Evolutionary conservation across 345 rosid species (phyloP).

Genomic region (Leavenworthia alabamica): DNA sequence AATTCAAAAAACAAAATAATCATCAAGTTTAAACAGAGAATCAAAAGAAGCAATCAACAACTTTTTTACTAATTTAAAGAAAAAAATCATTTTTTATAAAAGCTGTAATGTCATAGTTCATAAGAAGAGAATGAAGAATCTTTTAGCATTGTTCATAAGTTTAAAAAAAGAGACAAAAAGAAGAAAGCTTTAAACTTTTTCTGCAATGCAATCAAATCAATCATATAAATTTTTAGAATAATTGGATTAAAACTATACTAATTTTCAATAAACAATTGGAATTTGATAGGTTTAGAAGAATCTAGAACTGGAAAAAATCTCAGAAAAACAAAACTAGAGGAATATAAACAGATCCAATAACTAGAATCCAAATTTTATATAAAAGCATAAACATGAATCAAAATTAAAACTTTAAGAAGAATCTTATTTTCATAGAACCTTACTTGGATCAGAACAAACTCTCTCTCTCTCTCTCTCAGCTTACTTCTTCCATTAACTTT

Average conservation of each 20-base stretch:
- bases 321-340: constrained; percentile 5
- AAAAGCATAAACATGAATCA: constrained; percentile 13
- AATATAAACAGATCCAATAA: constrained; percentile 25
- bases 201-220: constrained; percentile 33
- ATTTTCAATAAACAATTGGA: constrained; percentile 26
- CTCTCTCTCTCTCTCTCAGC: too few relatives aligned
- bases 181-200: constrained; percentile 37
- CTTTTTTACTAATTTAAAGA: constrained; percentile 19
- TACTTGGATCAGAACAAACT: constrained; percentile 21
- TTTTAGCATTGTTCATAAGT: constrained; percentile 30
- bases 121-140: constrained; percentile 32
- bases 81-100: constrained; percentile 15
- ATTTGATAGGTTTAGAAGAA: constrained; percentile 23
- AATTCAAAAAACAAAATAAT: constrained; percentile 13
- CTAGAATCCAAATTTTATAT: constrained; percentile 19
- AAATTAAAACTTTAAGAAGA: constrained; percentile 13
- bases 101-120: constrained; percentile 19
- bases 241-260: not conserved
- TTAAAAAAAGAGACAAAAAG: constrained; percentile 39
- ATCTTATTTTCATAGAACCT: not conserved
- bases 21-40: constrained; percentile 23
- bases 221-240: not conserved
- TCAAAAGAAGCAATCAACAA: constrained; percentile 30
- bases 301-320: constrained; percentile 13
- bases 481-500: constrained; percentile 21